A percentile compares a stretch with the other conserved stretches of the same genome.
Conservation (phyloP, 176 grass and related monocot genomes). For the Panicum miliaceum region DNA sequence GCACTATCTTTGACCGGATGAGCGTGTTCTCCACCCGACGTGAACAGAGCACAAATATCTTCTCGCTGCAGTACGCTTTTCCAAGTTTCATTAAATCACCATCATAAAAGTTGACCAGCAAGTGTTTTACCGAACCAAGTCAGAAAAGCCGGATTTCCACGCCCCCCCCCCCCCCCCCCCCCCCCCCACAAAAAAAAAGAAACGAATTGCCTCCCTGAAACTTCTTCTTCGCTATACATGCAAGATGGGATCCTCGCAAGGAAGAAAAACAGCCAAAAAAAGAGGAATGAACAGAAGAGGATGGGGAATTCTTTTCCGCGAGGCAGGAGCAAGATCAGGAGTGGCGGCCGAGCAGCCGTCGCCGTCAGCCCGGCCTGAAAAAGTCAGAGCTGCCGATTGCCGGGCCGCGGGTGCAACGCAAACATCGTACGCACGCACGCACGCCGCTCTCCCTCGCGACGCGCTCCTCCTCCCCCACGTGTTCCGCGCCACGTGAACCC, state of each 20-base stretch:
- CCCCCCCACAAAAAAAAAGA: no score
- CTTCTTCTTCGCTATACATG: background rate
- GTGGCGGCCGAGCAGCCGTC: background rate
- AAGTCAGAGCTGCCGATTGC: conserved; percentile 27
- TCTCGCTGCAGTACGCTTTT: background rate
- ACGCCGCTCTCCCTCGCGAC: background rate
- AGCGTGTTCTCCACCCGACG: background rate
- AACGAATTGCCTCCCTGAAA: background rate
- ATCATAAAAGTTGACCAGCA: background rate
- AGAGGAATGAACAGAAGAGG: background rate
- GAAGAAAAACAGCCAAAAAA: background rate
- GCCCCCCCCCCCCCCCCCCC: no score
- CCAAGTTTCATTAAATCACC: background rate
- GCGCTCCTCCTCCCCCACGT: background rate
- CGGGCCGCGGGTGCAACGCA: background rate
- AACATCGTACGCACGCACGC: conserved; percentile 31
- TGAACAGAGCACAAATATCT: background rate
- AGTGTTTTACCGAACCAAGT: background rate
- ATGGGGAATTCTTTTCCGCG: background rate
- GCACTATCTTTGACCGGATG: conserved; percentile 19
- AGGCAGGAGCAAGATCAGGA: background rate
- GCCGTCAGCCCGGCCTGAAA: background rate
- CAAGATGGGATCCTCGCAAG: background rate
- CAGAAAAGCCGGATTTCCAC: background rate
- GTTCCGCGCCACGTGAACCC: conserved; percentile 15